A percentile compares a stretch with the other conserved stretches of the same genome.
Conservation (phyloP, 2,329 filamentous ascomycete species). For the Aspergillus glaucus region DNA sequence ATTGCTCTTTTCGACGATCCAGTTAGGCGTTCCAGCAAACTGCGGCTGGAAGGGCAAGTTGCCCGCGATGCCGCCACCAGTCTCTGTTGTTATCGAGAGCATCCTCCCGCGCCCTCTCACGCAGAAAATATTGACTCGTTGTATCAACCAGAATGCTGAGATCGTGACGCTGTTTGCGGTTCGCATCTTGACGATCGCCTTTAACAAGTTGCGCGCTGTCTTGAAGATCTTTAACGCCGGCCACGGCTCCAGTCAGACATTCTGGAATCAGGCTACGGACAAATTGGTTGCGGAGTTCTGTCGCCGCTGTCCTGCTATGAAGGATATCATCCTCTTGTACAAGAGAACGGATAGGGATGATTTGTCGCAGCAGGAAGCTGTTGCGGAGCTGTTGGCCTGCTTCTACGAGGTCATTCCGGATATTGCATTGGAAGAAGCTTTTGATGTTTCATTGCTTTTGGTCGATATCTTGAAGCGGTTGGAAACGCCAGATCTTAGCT, state of each 20-base stretch:
- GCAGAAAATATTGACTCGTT: conserved; percentile 71
- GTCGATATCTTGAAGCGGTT: conserved; percentile 60
- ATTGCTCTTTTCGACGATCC: conserved; percentile 75
- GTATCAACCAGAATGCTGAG: conserved; percentile 69
- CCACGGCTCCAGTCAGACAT: conserved; percentile 36
- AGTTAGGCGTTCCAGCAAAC: conserved; percentile 63
- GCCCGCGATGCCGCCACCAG: conserved; percentile 66
- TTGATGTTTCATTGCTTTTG: conserved; percentile 77
- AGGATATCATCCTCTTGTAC: conserved; percentile 70
- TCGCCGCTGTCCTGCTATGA: conserved; percentile 71
- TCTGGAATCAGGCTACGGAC: conserved; percentile 65
- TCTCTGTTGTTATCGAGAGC: conserved; percentile 73
- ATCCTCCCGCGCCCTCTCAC: conserved; percentile 77
- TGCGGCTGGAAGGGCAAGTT: conserved; percentile 63
- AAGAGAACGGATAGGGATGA: conserved; percentile 63
- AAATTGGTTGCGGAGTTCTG: conserved; percentile 69
- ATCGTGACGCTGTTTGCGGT: conserved; percentile 80
- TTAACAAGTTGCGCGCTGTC: conserved; percentile 67
- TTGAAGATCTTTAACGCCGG: conserved; percentile 55
- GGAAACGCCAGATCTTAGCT: conserved; percentile 41
- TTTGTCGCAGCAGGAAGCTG: conserved; percentile 67
- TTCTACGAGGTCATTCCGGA: conserved; percentile 81
- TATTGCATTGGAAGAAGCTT: conserved; percentile 72
- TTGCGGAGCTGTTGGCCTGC: conserved; percentile 70
- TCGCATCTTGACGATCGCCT: conserved; percentile 68